These are phyloP conservation scores for Glebionis coronaria DNA, from an alignment of 129 eudicot genomes.

Conservation along the genomic window DNA sequence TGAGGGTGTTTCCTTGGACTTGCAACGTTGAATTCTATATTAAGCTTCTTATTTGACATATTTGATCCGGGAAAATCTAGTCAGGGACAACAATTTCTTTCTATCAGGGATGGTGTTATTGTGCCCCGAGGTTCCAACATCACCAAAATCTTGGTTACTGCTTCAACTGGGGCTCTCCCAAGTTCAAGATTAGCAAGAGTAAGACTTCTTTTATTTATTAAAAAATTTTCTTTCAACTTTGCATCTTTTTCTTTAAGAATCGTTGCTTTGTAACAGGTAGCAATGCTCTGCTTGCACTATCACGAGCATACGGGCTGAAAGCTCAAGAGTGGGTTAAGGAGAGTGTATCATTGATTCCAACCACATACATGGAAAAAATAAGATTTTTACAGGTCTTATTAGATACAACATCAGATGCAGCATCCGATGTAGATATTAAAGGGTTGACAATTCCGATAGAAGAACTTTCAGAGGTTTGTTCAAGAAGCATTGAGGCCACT, in stretches of 20 bases:
- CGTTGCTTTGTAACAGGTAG: constrained; percentile 46
- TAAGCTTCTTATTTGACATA: constrained; percentile 81
- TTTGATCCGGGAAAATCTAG: constrained; percentile 79
- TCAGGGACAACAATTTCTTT: too few relatives aligned
- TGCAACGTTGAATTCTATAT: constrained; percentile 90
- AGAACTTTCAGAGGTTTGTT: constrained; percentile 93
- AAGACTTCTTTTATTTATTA: background rate
- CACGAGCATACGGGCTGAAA: constrained; percentile 66
- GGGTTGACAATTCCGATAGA: constrained; percentile 68
- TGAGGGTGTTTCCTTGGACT: too few relatives aligned
- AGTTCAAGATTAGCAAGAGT: constrained; percentile 88
- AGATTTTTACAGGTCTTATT: constrained; percentile 79
- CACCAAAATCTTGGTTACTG: too few relatives aligned
- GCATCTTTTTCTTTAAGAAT: too few relatives aligned
- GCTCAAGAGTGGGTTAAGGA: constrained; percentile 90
- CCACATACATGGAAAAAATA: constrained; percentile 68
- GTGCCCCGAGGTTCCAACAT: too few relatives aligned
- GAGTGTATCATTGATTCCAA: constrained; percentile 78
- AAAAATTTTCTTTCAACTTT: background rate
- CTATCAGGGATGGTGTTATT: too few relatives aligned
- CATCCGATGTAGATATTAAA: constrained; percentile 65
- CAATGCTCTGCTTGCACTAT: constrained; percentile 62
- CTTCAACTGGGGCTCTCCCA: constrained; percentile 93
- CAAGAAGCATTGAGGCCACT: constrained; percentile 93
- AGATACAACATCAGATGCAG: constrained; percentile 75